A percentile compares a stretch with the other conserved stretches of the same genome.
Conservation (phyloP, 352 stramenopile genomes). For the Phytophthora tubulina region DNA sequence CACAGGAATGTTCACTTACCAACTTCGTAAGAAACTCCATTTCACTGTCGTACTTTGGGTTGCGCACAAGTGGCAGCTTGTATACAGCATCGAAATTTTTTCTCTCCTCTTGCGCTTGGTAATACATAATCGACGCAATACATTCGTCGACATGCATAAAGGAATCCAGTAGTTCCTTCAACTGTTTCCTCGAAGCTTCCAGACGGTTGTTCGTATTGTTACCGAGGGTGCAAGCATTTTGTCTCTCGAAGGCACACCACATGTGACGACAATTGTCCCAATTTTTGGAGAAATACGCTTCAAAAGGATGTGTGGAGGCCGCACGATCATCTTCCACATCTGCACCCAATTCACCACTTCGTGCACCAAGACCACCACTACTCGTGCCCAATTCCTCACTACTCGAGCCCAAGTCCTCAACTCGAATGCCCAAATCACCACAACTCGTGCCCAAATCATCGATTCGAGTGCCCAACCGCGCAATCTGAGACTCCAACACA, state of each 20-base stretch:
- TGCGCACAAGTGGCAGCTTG: slow-evolving; percentile 12
- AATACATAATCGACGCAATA: no score
- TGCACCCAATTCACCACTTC: not conserved
- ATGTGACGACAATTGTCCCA: slow-evolving; percentile 24
- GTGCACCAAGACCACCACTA: not conserved
- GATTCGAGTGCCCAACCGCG: no score
- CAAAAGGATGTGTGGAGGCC: slow-evolving; percentile 22
- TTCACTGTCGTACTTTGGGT: slow-evolving; percentile 28
- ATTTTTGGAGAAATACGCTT: slow-evolving; percentile 36
- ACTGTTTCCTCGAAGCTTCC: slow-evolving; percentile 35
- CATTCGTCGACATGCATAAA: slow-evolving; percentile 14
- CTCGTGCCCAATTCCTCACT: not conserved
- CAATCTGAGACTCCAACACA: slow-evolving; percentile 25
- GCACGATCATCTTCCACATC: not conserved
- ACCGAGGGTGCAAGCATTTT: slow-evolving; percentile 26
- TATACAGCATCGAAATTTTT: slow-evolving; percentile 2
- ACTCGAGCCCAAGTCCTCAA: no score
- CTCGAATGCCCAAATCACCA: no score
- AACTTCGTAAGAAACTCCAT: slow-evolving; percentile 2
- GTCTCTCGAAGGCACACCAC: slow-evolving; percentile 28
- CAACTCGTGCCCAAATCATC: not conserved
- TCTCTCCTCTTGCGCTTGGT: slow-evolving; percentile 25
- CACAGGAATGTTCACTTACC: no score
- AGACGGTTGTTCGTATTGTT: slow-evolving; percentile 47
- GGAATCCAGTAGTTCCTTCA: slow-evolving; percentile 25